Evolutionary conservation across 176 grass and related monocot species (phyloP), one percentile per base, ranked within the genome.

Genomic region (Eleusine coracana): DNA sequence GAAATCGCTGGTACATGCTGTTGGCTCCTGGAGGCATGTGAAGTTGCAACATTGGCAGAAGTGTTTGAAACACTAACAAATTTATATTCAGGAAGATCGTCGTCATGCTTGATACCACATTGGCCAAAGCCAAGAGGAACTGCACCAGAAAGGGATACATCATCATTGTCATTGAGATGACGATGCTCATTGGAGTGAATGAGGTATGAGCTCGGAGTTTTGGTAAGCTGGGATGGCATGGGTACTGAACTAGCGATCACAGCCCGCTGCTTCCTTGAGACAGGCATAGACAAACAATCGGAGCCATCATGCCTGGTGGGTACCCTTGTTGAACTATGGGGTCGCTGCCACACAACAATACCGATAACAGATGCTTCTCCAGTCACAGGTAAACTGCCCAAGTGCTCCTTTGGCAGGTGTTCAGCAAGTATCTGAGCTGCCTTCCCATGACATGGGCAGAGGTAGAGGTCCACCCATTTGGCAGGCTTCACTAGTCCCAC

Each of bases 271-370:
- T 87, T 91, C 83, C 82, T 92, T 69, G 80, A 65, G 52, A 63
- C 20, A 11, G 60, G 10, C 59, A 74, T 83, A 20, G 70, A 70
- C 39, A 80, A 85, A 17, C 45, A 70, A 50, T 66, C 92, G n/a
- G 73, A 36, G 16, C 37, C 64, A 72, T 74, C 85, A 15, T 82
- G 86, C 52, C 82, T 89, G n/a, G 70, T 87, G 70, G 85, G 42
- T 8, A 41, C 11, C 81, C 74, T 83, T 55, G 86, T 82, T 63
- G 84, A 80, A 52, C 79, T 74, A 65, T 51, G 45, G 50, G 78
- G 68, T 31, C 90, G 86, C 74, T 84, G 55, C 95, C 92, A 97
- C 23, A 97, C 95, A 16, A 86, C 80, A 21, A 94, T 77, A 52
- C 92, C 92, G 25, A 92, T 79, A 71, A 82, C 55, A 40, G 59